Conservation (phyloP, 768 basidiomycete genomes). For the Pleurotus pulmonarius region DNA sequence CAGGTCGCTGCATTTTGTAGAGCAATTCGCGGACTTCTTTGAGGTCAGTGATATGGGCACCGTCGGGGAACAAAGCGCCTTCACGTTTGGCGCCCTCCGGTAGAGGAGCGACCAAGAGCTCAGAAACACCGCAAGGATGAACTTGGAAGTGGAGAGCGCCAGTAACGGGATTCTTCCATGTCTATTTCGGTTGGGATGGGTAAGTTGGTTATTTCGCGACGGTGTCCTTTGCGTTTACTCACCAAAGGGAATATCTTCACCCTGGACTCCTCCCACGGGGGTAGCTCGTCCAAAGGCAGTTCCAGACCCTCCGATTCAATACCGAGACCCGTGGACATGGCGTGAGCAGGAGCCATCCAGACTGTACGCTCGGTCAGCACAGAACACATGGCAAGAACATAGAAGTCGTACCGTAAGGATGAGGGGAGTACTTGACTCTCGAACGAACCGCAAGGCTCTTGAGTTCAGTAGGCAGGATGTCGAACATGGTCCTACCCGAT, state of each 20-base stretch:
- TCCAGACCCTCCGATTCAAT: constrained; percentile 79
- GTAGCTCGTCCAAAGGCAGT: constrained; percentile 60
- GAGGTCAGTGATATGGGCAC: constrained; percentile 71
- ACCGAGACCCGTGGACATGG: constrained; percentile 76
- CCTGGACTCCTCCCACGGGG: constrained; percentile 77
- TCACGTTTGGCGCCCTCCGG: constrained; percentile 54
- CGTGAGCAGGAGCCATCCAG: constrained; percentile 81
- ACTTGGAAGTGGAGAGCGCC: constrained; percentile 84
- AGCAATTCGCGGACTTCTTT: constrained; percentile 67
- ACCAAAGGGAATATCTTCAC: constrained; percentile 68
- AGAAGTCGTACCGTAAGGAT: constrained; percentile 51
- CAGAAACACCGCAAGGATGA: constrained; percentile 72
- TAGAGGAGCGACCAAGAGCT: constrained; percentile 71
- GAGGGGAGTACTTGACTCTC: constrained; percentile 76
- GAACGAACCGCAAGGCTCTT: constrained; percentile 81
- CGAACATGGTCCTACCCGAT: constrained; percentile 81
- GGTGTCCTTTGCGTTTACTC: constrained; percentile 13
- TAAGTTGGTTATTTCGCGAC: too few relatives aligned
- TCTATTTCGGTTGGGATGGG: constrained; percentile 28
- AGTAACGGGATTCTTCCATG: constrained; percentile 93
- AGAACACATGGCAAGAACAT: not conserved
- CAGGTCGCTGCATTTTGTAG: constrained; percentile 87
- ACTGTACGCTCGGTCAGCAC: constrained; percentile 27
- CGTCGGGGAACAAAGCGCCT: constrained; percentile 79
- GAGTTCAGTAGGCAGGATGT: constrained; percentile 61